These are phyloP conservation scores for Uromyces viciae-fabae DNA, from an alignment of 1,284 basidiomycete species.

Conservation along the genomic window DNA sequence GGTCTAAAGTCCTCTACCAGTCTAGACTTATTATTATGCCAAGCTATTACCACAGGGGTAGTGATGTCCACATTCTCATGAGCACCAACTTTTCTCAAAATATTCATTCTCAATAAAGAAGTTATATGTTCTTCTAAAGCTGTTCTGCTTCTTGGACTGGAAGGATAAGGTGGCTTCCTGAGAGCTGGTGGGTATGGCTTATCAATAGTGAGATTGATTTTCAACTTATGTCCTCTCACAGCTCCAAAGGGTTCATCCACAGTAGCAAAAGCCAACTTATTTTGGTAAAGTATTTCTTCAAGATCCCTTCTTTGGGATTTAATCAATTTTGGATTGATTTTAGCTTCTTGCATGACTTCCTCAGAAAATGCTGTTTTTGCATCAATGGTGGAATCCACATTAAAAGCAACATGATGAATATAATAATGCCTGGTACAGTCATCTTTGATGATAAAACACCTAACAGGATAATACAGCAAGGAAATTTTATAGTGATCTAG, in stretches of 20 bases:
- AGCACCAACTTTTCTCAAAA: constrained; percentile 19
- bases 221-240: too few species aligned
- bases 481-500: neutral
- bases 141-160: constrained; percentile 16
- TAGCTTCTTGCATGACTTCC: too few species aligned
- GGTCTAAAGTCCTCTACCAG: constrained; percentile 22
- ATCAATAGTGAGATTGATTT: neutral
- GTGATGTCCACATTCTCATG: constrained; percentile 25
- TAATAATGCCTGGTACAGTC: too few species aligned
- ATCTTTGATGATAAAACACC: neutral
- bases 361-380: too few species aligned
- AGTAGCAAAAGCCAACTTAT: too few species aligned
- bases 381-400: too few species aligned
- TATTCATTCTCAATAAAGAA: neutral
- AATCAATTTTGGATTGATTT: too few species aligned
- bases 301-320: neutral
- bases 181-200: constrained; percentile 8
- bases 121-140: neutral
- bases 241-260: too few species aligned
- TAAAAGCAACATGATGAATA: too few species aligned
- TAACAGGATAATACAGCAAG: neutral
- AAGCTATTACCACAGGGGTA: neutral
- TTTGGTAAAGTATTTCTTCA: neutral
- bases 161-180: constrained; percentile 8
- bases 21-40: neutral